phyloP scores from a whole-genome alignment of 805 yeast genomes.

The Metschnikowia proteae region DNA sequence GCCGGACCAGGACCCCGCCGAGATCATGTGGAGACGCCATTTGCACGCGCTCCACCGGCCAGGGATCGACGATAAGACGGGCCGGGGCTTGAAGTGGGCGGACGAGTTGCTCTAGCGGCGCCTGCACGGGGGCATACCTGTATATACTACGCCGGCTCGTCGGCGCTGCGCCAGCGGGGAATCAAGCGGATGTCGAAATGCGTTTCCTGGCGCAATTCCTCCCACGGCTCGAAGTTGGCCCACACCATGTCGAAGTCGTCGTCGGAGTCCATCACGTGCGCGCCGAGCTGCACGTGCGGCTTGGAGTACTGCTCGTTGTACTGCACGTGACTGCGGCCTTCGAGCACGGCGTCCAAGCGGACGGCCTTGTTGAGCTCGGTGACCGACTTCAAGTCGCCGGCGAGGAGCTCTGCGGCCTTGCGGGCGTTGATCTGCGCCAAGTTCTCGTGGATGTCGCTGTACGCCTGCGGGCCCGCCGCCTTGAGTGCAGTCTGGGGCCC shows the following conservation, averaged over 20 bases:
- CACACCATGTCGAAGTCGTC: conserved; percentile 44
- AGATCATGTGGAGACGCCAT: conserved; percentile 40
- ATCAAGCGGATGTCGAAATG: conserved; percentile 38
- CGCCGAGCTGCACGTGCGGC: conserved; percentile 37
- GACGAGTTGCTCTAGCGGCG: conserved; percentile 24
- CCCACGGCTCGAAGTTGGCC: conserved; percentile 46
- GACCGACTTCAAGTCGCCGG: conserved; percentile 27
- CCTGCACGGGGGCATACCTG: not conserved
- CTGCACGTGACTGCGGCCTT: conserved; percentile 25
- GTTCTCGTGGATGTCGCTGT: conserved; percentile 28
- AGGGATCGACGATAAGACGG: conserved; percentile 11
- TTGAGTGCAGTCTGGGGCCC: conserved; percentile 17
- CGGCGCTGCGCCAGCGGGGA: conserved; percentile 22
- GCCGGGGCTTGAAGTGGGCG: conserved; percentile 35
- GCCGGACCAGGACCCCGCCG: conserved; percentile 31
- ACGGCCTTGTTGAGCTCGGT: conserved; percentile 36
- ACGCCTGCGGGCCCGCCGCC: conserved; percentile 13
- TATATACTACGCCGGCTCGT: not conserved
- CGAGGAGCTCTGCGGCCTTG: conserved; percentile 20
- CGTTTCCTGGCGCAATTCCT: conserved; percentile 38
- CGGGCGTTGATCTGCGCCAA: conserved; percentile 24
- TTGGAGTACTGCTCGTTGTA: conserved; percentile 29
- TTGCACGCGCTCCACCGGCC: conserved; percentile 22
- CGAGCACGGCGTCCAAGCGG: conserved; percentile 32
- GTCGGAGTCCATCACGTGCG: conserved; percentile 33